Base-by-base conservation (phyloP, 495 filamentous ascomycete species). In the Xylaria scruposa region DNA sequence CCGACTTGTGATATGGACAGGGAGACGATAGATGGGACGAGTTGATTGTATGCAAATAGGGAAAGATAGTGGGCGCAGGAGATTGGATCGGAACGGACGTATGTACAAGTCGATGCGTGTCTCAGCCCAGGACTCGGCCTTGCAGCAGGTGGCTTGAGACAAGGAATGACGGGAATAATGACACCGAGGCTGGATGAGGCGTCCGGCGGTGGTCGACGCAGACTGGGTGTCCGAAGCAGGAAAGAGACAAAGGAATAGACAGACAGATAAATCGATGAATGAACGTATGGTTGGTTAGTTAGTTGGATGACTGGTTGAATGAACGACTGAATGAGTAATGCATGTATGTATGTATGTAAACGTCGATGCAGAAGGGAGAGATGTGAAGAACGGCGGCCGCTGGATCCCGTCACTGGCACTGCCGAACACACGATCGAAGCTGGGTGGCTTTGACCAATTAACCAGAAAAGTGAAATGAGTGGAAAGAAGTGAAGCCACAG, bases 401-500 rank as follows among this genome's bases (percentile, higher is more conserved):
- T 9, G 49, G 49, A 67, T 29, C 31, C 65, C 65, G 47, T 56
- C 42, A 53, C 53, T 68, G 29, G 29, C 66, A 38, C 38, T 59
- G 13, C 68, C 21, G n/a, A 44, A 44, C 26, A 24, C 33, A 56
- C 47, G 40, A 66, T 49, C 9, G 40, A 26, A 67, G 54, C 62
- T 49, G 70, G 10, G 58, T 60, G 70, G 62, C 70, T 65, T 51
- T 21, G 58, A 40, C 58, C 58, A 38, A 33, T 60, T 56, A 49
- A 51, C 62, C 62, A 56, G 62, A 56, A 67, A 49, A 42, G 36
- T 38, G 21, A 61, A 69, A 71, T 3, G 70, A 67, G 62, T 51
- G 70, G 61, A 67, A 56, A 33, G 51, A 71, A 40, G 33, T 71
- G 62, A 71, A 71, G 70, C 70, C 70, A 66, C 49, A 49, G 59